Percentiles rank a stretch among this genome's conserved stretches.
phyloP scores from a whole-genome alignment of 1,284 basidiomycete species.

The Ustilago cynodontis region DNA sequence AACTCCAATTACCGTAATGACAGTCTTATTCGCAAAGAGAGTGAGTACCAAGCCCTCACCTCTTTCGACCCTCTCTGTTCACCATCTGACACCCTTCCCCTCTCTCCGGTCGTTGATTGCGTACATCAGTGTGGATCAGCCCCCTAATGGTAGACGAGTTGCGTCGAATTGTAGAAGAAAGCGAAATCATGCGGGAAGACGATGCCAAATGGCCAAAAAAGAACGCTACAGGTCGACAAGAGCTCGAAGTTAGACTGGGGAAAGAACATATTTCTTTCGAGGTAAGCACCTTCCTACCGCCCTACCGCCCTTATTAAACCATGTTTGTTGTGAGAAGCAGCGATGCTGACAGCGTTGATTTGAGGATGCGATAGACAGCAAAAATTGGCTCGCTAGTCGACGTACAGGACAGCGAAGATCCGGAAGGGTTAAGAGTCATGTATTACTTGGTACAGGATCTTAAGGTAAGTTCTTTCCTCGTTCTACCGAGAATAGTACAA shows the following conservation, averaged over 20 bases:
- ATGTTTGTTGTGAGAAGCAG: constrained; percentile 79
- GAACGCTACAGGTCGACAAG: constrained; percentile 97
- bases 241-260: constrained; percentile 92
- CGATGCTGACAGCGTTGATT: not conserved
- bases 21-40: constrained; percentile 96
- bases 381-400: constrained; percentile 97
- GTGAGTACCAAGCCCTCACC: constrained; percentile 73
- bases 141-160: constrained; percentile 91
- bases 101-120: not conserved
- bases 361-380: constrained; percentile 78
- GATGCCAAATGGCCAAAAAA: constrained; percentile 98
- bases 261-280: constrained; percentile 98
- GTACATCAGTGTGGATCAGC: constrained; percentile 86
- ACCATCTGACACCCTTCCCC: not conserved
- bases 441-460: constrained; percentile 98
- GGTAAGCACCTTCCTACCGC: constrained; percentile 76
- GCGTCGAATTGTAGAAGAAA: constrained; percentile 91
- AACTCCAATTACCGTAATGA: constrained; percentile 99
- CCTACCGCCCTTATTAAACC: no score
- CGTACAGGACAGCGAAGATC: constrained; percentile 96
- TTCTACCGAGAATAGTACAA: not conserved
- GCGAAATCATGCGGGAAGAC: constrained; percentile 97
- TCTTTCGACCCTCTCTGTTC: not conserved
- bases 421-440: constrained; percentile 96
- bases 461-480: constrained; percentile 76